Base-by-base conservation (phyloP, 352 stramenopile species). In the Pythium oligandrum region DNA sequence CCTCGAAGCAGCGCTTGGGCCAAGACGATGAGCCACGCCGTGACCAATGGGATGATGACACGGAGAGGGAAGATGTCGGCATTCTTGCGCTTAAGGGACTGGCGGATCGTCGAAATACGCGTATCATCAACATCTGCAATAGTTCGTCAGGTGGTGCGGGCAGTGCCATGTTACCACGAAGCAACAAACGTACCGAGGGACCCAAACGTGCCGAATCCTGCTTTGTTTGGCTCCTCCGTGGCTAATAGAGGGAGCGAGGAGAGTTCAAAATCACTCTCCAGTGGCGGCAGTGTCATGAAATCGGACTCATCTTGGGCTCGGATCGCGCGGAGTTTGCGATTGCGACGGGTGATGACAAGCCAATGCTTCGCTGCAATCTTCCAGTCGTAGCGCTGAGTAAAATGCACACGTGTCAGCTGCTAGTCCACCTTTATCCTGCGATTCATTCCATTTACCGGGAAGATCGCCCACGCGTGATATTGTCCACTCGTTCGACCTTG, bases 1-100 rank as follows among this genome's bases (percentile, higher is more conserved):
- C 83, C 83, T 26, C 83, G 78, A 30, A 93, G 55, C 46, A 93
- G 61, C 34, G 78, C 79, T 52, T 93, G 83, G 6, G 78, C 44
- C 11, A 93, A 59, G n/a, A 93, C 66, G 38, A 90, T 40, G 10
- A 88, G 59, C 83, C 83, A 93, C 30, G 76, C 73, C 4, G 74
- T 10, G 4, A 88, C 48, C 26, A 91, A 58, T 6, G 80, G 77
- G 0, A 78, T 35, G 33, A 91, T 60, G 63, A 83, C 73, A 38
- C 61, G 59, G 10, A 86, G 45, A 12, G 83, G 83, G 46, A 88
- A 82, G 40, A 66, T 44, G 4, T 56, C 55, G 31, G 70, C 74
- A 37, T 88, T 77, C 6, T 54, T 61, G 10, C 72, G 48, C 32
- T 82, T 61, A 44, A 90, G 72, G 31, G 58, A 33, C 9, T 72